Conservation (phyloP, 148 eudicot species). For the Mesembryanthemum crystallinum region DNA sequence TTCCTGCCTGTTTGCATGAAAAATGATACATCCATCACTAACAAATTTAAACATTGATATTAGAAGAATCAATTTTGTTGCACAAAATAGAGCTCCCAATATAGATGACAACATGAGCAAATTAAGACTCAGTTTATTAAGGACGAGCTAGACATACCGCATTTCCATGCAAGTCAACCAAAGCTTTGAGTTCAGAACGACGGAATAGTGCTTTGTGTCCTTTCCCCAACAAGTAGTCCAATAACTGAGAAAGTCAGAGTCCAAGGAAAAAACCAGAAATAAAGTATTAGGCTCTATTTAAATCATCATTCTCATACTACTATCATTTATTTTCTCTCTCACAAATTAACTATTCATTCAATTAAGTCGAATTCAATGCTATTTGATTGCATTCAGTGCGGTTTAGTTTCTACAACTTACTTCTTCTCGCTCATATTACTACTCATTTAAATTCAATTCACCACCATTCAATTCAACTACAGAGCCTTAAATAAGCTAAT, state of each 20-base stretch:
- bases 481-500: too few relatives aligned
- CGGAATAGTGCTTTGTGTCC: constrained; percentile 49
- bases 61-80: neutral
- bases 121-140: constrained; percentile 4
- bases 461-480: too few relatives aligned
- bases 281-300: neutral
- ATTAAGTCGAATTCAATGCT: too few relatives aligned
- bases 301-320: too few relatives aligned
- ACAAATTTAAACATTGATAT: neutral
- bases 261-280: neutral
- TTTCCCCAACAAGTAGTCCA: constrained; percentile 53
- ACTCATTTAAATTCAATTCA: too few relatives aligned
- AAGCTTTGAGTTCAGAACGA: constrained; percentile 60
- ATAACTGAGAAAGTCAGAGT: constrained; percentile 33
- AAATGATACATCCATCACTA: neutral
- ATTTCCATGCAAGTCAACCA: constrained; percentile 56
- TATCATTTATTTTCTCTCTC: too few relatives aligned
- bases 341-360: too few relatives aligned
- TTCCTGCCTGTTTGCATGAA: constrained; percentile 49
- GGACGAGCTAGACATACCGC: constrained; percentile 33
- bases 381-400: too few relatives aligned
- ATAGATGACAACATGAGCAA: neutral
- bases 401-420: too few relatives aligned
- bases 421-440: too few relatives aligned
- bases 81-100: neutral